These are phyloP conservation scores for Begonia fuchsioides DNA, from an alignment of 306 rosid species.

Conservation along the genomic window DNA sequence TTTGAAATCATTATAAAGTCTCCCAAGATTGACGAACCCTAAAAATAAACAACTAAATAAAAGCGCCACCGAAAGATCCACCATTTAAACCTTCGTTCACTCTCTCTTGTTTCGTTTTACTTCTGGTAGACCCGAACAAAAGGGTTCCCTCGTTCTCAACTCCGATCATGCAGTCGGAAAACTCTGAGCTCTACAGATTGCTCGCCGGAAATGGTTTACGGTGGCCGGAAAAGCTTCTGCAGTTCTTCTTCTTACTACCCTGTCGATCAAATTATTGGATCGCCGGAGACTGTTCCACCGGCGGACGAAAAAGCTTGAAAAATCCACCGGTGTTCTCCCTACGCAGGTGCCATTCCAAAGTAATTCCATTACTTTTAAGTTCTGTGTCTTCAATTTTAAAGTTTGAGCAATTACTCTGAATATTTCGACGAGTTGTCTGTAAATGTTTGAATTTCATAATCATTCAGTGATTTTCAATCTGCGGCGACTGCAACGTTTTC, in stretches of 20 bases:
- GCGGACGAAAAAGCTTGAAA: slow-evolving; percentile 70
- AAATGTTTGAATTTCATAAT: too few relatives aligned
- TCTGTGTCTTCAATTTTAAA: too few relatives aligned
- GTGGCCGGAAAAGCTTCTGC: slow-evolving; percentile 33
- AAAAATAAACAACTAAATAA: too few relatives aligned
- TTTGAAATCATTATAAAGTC: too few relatives aligned
- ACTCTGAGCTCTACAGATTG: slow-evolving; percentile 45
- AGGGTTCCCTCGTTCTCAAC: too few relatives aligned
- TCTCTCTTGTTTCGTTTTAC: neutral
- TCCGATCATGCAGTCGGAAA: too few relatives aligned
- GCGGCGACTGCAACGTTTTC: too few relatives aligned
- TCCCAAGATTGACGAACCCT: neutral
- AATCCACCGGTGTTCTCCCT: slow-evolving; percentile 73
- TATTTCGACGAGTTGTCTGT: too few relatives aligned
- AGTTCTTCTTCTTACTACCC: slow-evolving; percentile 59
- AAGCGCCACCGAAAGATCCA: neutral
- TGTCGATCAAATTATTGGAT: slow-evolving; percentile 24
- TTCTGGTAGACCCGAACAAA: neutral
- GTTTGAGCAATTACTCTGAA: too few relatives aligned
- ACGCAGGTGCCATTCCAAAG: slow-evolving; percentile 98
- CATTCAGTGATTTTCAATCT: too few relatives aligned
- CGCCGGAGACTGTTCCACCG: slow-evolving; percentile 13
- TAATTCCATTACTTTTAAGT: slow-evolving; percentile 3
- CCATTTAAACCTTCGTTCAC: neutral
- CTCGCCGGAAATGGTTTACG: slow-evolving; percentile 27